Base-by-base conservation (phyloP, 164 flowering plant genomes). In the Annona squamosa region DNA sequence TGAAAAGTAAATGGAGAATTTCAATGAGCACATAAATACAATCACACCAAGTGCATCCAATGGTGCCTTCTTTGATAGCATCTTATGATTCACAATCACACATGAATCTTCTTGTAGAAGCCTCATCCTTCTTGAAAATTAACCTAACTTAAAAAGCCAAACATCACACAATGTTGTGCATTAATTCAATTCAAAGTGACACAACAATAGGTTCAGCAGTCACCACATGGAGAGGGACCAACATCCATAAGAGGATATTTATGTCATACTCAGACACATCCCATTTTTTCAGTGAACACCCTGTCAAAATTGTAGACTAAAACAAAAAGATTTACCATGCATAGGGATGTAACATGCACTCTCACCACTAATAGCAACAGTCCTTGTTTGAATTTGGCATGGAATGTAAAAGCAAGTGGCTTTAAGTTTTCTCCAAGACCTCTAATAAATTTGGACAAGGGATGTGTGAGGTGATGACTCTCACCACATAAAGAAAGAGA, bases 321-420 rank as follows among this genome's bases (percentile, higher is more conserved):
- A n/a, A 62, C 42, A 46, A 63, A n/a, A 43, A 19, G 5, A n/a
- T 13, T 12, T 47, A 4, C 37, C 63, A 1, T 1, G 46, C 18
- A 19, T 3, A 45, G 10, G 63, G 19, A 41, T 3, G 67, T 0
- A 48, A 26, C 37, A 48, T 19, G 3, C 61, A 52, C 41, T 76
- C 88, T 82, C 80, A 93, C 99, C 89, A 95, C 98, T 61, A 95
- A 87, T 70, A 95, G 92, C 83, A 95, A 77, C 37, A 97, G 90
- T 71, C 98, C 99, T 59, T 95, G 90, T 72, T 88, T 93, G 81
- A 90, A 89, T 76, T 90, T 92, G 83, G 89, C 82, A 70, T 95
- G 91, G 80, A 93, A 95, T 46, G 97, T 82, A 84, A 93, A 88
- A 48, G 91, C 81, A n/a, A 93, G 63, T 46, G 97, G 94, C 82